phyloP scores from a whole-genome alignment of 495 filamentous ascomycete genomes.

The Podospora comata region DNA sequence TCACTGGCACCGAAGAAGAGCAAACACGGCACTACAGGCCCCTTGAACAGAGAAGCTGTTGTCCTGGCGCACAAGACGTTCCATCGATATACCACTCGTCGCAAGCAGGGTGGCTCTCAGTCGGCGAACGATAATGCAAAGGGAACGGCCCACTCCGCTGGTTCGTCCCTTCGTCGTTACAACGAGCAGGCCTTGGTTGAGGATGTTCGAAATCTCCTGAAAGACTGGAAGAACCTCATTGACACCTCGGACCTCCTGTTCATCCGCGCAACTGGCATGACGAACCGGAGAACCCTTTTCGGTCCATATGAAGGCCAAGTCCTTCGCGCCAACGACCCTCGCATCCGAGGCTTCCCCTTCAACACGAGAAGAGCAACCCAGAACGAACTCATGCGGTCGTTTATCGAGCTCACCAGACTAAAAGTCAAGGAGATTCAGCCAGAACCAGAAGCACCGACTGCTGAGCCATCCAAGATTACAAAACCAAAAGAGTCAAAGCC shows the following conservation, averaged over 20 bases:
- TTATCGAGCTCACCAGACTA: conserved; percentile 85
- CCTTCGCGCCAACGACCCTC: conserved; percentile 71
- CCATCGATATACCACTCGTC: conserved; percentile 91
- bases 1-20: conserved; percentile 76
- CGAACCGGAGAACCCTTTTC: conserved; percentile 81
- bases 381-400: conserved; percentile 86
- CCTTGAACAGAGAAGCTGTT: conserved; percentile 72
- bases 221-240: conserved; percentile 79
- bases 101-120: conserved; percentile 94
- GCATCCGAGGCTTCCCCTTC: conserved; percentile 90
- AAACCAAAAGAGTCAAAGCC: conserved; percentile 45
- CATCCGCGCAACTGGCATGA: conserved; percentile 80
- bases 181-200: conserved; percentile 85
- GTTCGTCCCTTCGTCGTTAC: conserved; percentile 82
- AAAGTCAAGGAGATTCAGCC: conserved; percentile 69
- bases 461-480: conserved; percentile 35
- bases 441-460: conserved; percentile 54
- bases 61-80: conserved; percentile 96
- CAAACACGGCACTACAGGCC: conserved; percentile 59
- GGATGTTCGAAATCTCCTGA: conserved; percentile 74
- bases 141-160: conserved; percentile 89
- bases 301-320: conserved; percentile 88
- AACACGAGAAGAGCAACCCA: conserved; percentile 93
- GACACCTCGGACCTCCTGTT: conserved; percentile 81
- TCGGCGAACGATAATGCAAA: conserved; percentile 88